Evolutionary conservation across 2,329 filamentous ascomycete genomes (phyloP).

Genomic region (Stemphylium vesicarium): DNA sequence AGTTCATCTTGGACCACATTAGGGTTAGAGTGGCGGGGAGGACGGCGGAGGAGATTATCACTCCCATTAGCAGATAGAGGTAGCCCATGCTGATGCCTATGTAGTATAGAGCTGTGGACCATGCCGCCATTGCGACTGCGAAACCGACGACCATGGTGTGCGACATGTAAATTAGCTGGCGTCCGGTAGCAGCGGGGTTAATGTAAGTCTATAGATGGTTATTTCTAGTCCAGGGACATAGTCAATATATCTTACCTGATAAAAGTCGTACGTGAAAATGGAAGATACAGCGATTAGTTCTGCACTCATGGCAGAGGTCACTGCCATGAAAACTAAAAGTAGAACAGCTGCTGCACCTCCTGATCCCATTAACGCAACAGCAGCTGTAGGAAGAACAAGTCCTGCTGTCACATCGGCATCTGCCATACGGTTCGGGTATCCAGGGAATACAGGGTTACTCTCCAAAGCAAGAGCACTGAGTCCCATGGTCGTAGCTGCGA

Average conservation of each 20-base stretch:
- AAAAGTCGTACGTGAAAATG: slow-evolving; percentile 88
- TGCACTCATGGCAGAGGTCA: slow-evolving; percentile 81
- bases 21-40: slow-evolving; percentile 82
- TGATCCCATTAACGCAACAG: slow-evolving; percentile 80
- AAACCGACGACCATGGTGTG: slow-evolving; percentile 77
- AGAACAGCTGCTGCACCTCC: slow-evolving; percentile 81
- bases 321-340: slow-evolving; percentile 87
- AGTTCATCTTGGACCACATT: slow-evolving; percentile 80
- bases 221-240: not conserved
- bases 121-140: slow-evolving; percentile 76
- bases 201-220: slow-evolving; percentile 61
- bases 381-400: slow-evolving; percentile 82
- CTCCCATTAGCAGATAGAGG: slow-evolving; percentile 88
- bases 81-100: slow-evolving; percentile 83
- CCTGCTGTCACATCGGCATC: slow-evolving; percentile 79
- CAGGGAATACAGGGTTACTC: slow-evolving; percentile 72
- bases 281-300: slow-evolving; percentile 87
- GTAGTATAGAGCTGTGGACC: slow-evolving; percentile 73
- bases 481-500: slow-evolving; percentile 87
- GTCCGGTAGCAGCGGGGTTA: slow-evolving; percentile 76
- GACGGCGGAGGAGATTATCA: slow-evolving; percentile 85
- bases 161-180: slow-evolving; percentile 78
- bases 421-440: slow-evolving; percentile 74
- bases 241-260: slow-evolving; percentile 63
- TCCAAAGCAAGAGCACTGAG: slow-evolving; percentile 82